These are phyloP conservation scores for Pythium pectinolyticum DNA, from an alignment of 352 stramenopile genomes.

Conservation along the genomic window DNA sequence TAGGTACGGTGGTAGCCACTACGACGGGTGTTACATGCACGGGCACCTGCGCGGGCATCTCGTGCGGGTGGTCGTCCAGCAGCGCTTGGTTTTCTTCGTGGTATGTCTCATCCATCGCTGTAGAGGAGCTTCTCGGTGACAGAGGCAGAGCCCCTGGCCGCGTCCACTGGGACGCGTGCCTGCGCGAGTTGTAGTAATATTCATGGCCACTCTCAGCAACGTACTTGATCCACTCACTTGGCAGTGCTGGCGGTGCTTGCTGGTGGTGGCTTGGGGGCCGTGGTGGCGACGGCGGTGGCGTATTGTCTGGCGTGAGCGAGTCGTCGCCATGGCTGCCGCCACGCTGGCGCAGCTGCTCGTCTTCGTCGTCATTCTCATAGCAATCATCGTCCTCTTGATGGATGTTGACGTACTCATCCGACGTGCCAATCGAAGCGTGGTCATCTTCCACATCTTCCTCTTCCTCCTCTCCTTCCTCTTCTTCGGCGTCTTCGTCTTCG, in stretches of 20 bases:
- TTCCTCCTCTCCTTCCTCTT: background rate
- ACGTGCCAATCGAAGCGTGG: constrained; percentile 14
- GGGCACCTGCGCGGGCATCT: background rate
- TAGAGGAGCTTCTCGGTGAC: constrained; percentile 10
- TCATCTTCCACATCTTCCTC: background rate
- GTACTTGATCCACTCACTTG: constrained; percentile 26
- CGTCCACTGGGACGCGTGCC: constrained; percentile 63
- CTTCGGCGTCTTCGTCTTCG: constrained; percentile 8
- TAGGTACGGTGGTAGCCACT: background rate
- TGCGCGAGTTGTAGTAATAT: constrained; percentile 75
- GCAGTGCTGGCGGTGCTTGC: background rate
- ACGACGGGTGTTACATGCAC: constrained; percentile 1
- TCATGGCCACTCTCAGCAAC: constrained; percentile 47
- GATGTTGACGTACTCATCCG: constrained; percentile 24
- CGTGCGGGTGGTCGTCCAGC: background rate
- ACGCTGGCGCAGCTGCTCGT: constrained; percentile 11
- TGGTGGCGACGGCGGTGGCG: constrained; percentile 20
- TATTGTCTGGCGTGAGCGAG: constrained; percentile 25
- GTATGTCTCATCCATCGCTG: background rate
- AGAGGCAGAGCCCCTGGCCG: constrained; percentile 26
- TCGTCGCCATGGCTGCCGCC: constrained; percentile 8
- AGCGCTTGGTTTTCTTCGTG: constrained; percentile 5
- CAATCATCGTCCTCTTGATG: background rate
- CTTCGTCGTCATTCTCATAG: background rate
- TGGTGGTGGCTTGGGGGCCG: too few relatives aligned